Evolutionary conservation across 2,329 filamentous ascomycete genomes (phyloP), one percentile per base, ranked within the genome.

Genomic region (Lasiodiplodia sp.): DNA sequence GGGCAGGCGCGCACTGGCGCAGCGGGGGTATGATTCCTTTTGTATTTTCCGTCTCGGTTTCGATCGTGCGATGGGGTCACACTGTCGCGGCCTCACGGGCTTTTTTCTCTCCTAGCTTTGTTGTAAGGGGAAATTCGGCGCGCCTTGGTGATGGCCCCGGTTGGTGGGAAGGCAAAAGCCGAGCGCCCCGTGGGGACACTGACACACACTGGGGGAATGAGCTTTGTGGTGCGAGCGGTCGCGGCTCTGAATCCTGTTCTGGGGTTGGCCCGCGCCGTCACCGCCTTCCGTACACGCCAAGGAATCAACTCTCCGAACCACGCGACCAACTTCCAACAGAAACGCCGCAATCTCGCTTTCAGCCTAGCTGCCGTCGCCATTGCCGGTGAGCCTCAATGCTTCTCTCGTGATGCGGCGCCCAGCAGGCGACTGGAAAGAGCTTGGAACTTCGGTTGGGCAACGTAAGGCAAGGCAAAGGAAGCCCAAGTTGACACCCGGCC

Each of bases 101-200:
- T 25, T 28, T 40, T 49, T 34, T n/a, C 57, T 23, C 28, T 14
- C 18, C 12, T 5, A 8, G n/a, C 12, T 11, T 14, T 25, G 23
- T 47, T 40, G 23, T 7, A 44, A 64, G 51, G 60, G 28, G 60
- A 31, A 64, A 64, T 53, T 52, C 28, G 31, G 44, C 23, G 47
- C 60, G 60, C 60, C 44, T 56, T 31, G 52, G 55, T n/a, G 53
- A n/a, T 56, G 53, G 53, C n/a, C 28, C 25, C 25, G 25, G 28
- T 28, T 28, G 25, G 25, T 56, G 60, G 18, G 21, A n/a, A 47
- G 60, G 60, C 44, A 64, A 64, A n/a, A 52, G n/a, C 60, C 60
- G 60, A n/a, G 60, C 60, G 60, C 60, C 60, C 60, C 60, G 60
- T 64, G 60, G 60, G 60, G 60, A 64, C 60, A 40, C 18, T 34